These are phyloP conservation scores for Colletotrichum eleusines DNA, from an alignment of 2,329 filamentous ascomycete genomes.

Conservation along the genomic window DNA sequence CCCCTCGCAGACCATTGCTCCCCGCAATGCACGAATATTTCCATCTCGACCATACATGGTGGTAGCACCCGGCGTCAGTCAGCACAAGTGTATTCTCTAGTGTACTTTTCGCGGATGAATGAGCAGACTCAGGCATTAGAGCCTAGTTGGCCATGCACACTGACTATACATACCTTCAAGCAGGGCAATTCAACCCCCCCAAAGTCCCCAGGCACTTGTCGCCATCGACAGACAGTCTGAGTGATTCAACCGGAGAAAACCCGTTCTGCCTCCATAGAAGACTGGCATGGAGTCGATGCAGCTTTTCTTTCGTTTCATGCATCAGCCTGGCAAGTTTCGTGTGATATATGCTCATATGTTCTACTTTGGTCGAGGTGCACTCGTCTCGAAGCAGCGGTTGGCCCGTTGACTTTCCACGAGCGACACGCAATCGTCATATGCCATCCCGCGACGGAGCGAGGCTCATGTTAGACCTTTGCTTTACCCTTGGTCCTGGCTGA, in stretches of 20 bases:
- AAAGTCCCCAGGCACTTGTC: no score
- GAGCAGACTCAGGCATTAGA: neutral
- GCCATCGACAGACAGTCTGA: neutral
- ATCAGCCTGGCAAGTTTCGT: neutral
- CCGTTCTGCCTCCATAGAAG: neutral
- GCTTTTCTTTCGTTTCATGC: neutral
- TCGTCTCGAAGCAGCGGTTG: no score
- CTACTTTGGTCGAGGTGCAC: neutral
- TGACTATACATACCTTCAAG: neutral
- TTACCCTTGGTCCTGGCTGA: neutral
- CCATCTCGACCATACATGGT: neutral
- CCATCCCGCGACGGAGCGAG: neutral
- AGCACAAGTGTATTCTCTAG: neutral
- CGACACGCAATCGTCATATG: neutral
- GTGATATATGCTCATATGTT: neutral
- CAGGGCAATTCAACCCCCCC: neutral
- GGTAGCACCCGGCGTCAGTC: neutral
- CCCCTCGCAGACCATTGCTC: no score
- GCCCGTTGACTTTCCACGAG: neutral
- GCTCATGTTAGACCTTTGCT: conserved; percentile 2
- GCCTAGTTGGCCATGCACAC: neutral
- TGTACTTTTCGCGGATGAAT: neutral
- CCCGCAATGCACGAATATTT: neutral
- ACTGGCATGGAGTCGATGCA: neutral
- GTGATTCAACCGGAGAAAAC: neutral